phyloP scores from a whole-genome alignment of 73 alveolate species.

The Loxodes magnus region DNA sequence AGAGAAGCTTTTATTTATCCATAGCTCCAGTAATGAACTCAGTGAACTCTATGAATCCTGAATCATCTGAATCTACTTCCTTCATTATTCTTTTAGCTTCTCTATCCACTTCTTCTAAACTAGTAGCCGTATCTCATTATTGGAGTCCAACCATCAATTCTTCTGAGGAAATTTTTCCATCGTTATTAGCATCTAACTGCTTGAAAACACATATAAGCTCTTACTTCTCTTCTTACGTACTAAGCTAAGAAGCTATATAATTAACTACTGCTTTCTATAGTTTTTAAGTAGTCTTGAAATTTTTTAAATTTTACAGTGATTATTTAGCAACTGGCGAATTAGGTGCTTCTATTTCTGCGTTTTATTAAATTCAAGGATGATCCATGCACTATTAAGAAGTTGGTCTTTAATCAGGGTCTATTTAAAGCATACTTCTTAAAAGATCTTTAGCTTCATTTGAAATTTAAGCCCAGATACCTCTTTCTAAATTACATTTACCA shows the following conservation, averaged over 20 bases:
- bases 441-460: constrained; percentile 8
- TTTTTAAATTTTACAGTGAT: neutral
- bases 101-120: neutral
- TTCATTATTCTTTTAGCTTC: constrained; percentile 7
- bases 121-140: neutral
- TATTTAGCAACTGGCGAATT: neutral
- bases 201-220: constrained; percentile 2
- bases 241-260: constrained; percentile 5
- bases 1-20: constrained; percentile 5
- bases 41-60: constrained; percentile 7
- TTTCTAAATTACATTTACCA: neutral
- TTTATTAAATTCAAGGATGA: constrained; percentile 3
- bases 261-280: constrained; percentile 4
- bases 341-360: neutral
- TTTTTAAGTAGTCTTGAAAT: neutral
- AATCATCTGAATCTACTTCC: constrained; percentile 13
- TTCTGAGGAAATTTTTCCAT: neutral
- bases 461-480: constrained; percentile 8
- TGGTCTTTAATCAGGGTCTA: neutral
- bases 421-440: neutral
- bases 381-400: neutral
- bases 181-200: neutral
- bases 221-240: neutral
- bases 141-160: neutral
- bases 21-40: neutral